Base-by-base conservation (phyloP, 371 early-diverging fungal genomes). In the Apophysomyces ossiformis region DNA sequence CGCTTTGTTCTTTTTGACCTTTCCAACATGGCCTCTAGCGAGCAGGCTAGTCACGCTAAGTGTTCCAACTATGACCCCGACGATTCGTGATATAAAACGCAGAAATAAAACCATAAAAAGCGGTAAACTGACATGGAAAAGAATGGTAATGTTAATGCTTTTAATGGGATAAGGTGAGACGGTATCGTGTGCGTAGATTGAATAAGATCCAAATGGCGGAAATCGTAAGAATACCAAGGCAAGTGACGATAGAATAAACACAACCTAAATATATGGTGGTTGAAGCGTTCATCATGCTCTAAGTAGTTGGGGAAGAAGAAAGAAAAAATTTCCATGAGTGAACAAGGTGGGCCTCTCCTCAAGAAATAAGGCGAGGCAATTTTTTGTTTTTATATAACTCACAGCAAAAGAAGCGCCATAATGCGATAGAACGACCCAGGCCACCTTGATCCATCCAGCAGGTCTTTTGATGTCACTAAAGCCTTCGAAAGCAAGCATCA, bases 401-500 rank as follows among this genome's bases (percentile, higher is more conserved):
- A 79, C 84, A 37, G 77, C 76, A 68, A 82, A 89, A 4, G 89
- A 89, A 9, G 87, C 88, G n/a, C 85, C 89, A 41, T 82, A 83
- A 71, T 89, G 89, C 1, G 82, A 78, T 8, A 74, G 12, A 37
- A 86, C 39, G 6, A 87, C 87, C 87, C 86, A 87, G 4, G 62
- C 26, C 46, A 85, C 63, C 26, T 77, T 65, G 0, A 70, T 37
- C 35, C 62, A 71, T 1, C 84, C 81, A 15, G 57, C 16, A 16
- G 57, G 66, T 37, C 60, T 59, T 1, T 75, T 73, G 7, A 77
- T 62, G 32, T 64, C 71, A 13, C 71, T 67, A 69, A 83, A 87
- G 32, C 90, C 90, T 57, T 91, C 88, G 73, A 90, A 91, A 3
- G 87, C 83, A 47, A 91, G 70, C 76, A 91, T 83, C 85, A 88